phyloP scores from a whole-genome alignment of 73 alveolate species.

The Paramecium primaurelia region DNA sequence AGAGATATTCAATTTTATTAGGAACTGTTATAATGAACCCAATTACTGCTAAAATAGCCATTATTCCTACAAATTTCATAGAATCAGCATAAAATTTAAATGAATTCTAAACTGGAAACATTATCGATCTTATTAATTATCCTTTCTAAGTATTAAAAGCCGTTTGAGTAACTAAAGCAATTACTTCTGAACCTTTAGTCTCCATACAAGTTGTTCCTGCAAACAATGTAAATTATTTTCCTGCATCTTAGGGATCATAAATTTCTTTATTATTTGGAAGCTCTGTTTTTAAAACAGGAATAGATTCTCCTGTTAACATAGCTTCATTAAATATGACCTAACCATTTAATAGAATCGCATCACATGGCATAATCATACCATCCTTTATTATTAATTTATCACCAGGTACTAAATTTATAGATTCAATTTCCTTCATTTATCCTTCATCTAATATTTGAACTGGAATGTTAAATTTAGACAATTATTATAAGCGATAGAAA shows the following conservation, averaged over 20 bases:
- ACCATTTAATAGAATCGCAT: constrained; percentile 82
- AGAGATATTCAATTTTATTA: constrained; percentile 51
- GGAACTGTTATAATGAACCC: constrained; percentile 66
- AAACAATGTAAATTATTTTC: constrained; percentile 50
- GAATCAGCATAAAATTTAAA: constrained; percentile 75
- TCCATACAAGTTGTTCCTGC: constrained; percentile 71
- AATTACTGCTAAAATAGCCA: constrained; percentile 62
- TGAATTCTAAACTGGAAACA: constrained; percentile 72
- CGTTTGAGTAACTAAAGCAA: constrained; percentile 70
- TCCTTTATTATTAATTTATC: constrained; percentile 84
- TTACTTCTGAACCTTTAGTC: constrained; percentile 44
- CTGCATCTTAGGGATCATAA: constrained; percentile 54
- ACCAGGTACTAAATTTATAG: constrained; percentile 91
- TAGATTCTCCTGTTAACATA: constrained; percentile 96
- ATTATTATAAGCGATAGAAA: constrained; percentile 33
- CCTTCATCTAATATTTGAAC: neutral
- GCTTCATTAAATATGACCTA: constrained; percentile 87
- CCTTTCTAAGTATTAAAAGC: constrained; percentile 80
- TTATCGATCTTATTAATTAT: constrained; percentile 71
- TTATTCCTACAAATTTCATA: constrained; percentile 66
- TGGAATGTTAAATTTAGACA: constrained; percentile 30
- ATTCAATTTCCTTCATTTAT: neutral
- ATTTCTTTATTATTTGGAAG: constrained; percentile 65
- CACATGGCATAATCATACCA: constrained; percentile 86
- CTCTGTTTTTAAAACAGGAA: constrained; percentile 81